phyloP scores from a whole-genome alignment of 176 grass and related monocot species.

The Ensete ventricosum region DNA sequence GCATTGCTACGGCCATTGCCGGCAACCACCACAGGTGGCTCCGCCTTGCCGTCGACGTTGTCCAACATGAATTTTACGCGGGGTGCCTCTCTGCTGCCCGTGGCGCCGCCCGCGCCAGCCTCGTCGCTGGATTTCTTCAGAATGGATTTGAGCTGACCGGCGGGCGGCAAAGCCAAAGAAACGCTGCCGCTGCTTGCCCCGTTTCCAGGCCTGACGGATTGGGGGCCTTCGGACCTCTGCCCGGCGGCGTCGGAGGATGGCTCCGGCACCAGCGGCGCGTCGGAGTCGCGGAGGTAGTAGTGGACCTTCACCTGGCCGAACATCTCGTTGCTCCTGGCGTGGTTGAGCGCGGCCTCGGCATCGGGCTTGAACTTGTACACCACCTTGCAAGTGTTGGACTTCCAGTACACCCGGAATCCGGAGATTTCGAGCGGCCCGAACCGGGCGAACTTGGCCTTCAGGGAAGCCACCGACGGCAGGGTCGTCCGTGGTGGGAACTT shows the following conservation, averaged over 20 bases:
- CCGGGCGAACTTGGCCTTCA: constrained; percentile 89
- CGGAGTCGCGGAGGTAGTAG: constrained; percentile 56
- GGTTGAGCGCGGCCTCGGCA: constrained; percentile 59
- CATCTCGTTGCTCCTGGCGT: constrained; percentile 43
- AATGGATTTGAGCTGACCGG: constrained; percentile 50
- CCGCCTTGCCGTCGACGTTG: constrained; percentile 26
- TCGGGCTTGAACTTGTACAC: constrained; percentile 63
- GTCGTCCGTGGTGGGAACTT: constrained; percentile 56
- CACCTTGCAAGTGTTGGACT: constrained; percentile 77
- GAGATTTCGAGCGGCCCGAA: constrained; percentile 65
- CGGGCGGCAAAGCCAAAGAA: constrained; percentile 10
- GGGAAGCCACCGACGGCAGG: constrained; percentile 72
- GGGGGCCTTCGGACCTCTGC: constrained; percentile 26
- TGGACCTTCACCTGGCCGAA: constrained; percentile 53
- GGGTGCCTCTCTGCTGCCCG: constrained; percentile 22
- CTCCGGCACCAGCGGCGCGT: constrained; percentile 16
- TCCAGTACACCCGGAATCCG: constrained; percentile 84
- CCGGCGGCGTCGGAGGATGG: background rate
- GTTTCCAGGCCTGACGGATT: constrained; percentile 27
- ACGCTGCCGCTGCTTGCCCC: constrained; percentile 7
- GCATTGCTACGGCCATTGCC: background rate
- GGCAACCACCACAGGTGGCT: constrained; percentile 1
- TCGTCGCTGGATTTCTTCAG: constrained; percentile 60
- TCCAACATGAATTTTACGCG: constrained; percentile 72
- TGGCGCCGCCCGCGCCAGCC: background rate